phyloP scores from a whole-genome alignment of 2,329 filamentous ascomycete genomes.

The Xylariaceae sp. region DNA sequence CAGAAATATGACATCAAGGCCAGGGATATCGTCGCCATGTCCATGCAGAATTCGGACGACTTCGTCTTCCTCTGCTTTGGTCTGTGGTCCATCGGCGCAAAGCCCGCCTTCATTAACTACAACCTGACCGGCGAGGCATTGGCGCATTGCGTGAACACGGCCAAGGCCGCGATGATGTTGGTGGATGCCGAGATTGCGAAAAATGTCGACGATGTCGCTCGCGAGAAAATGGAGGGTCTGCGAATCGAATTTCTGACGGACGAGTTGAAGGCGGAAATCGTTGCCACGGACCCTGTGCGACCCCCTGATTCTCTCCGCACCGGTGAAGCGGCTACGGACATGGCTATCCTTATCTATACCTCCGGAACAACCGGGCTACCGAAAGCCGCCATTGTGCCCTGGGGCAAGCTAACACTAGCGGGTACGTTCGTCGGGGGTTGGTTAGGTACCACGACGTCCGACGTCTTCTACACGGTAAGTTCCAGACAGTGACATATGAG shows the following conservation, averaged over 20 bases:
- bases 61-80: slow-evolving; percentile 78
- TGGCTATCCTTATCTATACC: slow-evolving; percentile 80
- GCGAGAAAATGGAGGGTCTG: slow-evolving; percentile 51
- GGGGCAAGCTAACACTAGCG: slow-evolving; percentile 64
- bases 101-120: slow-evolving; percentile 87
- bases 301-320: slow-evolving; percentile 60
- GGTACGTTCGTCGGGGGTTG: slow-evolving; percentile 57
- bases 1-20: slow-evolving; percentile 63
- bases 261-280: slow-evolving; percentile 58
- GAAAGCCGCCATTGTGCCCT: slow-evolving; percentile 77
- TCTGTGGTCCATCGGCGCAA: slow-evolving; percentile 80
- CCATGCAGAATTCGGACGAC: slow-evolving; percentile 79
- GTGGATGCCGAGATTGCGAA: slow-evolving; percentile 65
- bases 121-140: slow-evolving; percentile 74
- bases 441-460: slow-evolving; percentile 60
- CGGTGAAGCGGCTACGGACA: slow-evolving; percentile 54
- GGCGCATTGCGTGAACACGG: slow-evolving; percentile 72
- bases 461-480: slow-evolving; percentile 75
- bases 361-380: slow-evolving; percentile 84
- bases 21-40: slow-evolving; percentile 76
- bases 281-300: slow-evolving; percentile 54
- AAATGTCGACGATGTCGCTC: slow-evolving; percentile 61
- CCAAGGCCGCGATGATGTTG: slow-evolving; percentile 67
- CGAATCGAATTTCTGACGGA: slow-evolving; percentile 65
- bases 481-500: neutral